A percentile compares a stretch with the other conserved stretches of the same genome.
These are phyloP conservation scores for Phytophthora nicotianae DNA, from an alignment of 352 stramenopile genomes.

Conservation along the genomic window DNA sequence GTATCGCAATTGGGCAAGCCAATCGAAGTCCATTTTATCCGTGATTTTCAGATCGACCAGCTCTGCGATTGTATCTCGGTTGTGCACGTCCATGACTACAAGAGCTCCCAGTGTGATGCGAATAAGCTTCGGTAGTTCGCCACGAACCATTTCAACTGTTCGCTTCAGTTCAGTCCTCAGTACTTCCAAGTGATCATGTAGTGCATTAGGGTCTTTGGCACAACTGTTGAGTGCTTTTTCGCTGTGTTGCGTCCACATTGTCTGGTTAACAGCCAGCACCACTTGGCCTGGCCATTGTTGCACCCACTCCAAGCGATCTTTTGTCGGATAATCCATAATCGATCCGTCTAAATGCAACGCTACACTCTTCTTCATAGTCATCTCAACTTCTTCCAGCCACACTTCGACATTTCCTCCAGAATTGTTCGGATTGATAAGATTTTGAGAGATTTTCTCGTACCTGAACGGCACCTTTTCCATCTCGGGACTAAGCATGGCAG, in stretches of 20 bases:
- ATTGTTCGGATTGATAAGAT: slow-evolving; percentile 93
- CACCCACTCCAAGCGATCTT: slow-evolving; percentile 91
- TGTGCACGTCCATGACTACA: slow-evolving; percentile 96
- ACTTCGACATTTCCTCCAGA: slow-evolving; percentile 94
- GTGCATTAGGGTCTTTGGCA: slow-evolving; percentile 40
- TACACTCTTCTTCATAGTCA: slow-evolving; percentile 88
- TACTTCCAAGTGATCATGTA: slow-evolving; percentile 71
- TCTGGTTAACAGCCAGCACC: slow-evolving; percentile 93
- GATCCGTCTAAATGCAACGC: slow-evolving; percentile 82
- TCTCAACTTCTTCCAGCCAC: slow-evolving; percentile 85
- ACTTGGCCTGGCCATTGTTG: slow-evolving; percentile 93
- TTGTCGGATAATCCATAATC: slow-evolving; percentile 86
- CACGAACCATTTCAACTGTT: slow-evolving; percentile 92
- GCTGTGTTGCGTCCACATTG: slow-evolving; percentile 89
- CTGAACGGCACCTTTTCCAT: slow-evolving; percentile 91
- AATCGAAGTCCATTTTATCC: slow-evolving; percentile 92
- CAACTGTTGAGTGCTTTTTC: slow-evolving; percentile 65
- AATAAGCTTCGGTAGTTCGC: slow-evolving; percentile 93
- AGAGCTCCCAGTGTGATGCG: slow-evolving; percentile 91
- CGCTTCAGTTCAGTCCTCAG: slow-evolving; percentile 80
- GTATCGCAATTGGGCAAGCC: slow-evolving; percentile 93
- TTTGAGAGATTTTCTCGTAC: slow-evolving; percentile 88
- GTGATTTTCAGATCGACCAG: slow-evolving; percentile 82
- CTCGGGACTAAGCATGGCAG: slow-evolving; percentile 87
- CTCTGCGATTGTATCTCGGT: slow-evolving; percentile 93